Evolutionary conservation across 331 rosid species (phyloP).

Genomic region (Malus hybrid): DNA sequence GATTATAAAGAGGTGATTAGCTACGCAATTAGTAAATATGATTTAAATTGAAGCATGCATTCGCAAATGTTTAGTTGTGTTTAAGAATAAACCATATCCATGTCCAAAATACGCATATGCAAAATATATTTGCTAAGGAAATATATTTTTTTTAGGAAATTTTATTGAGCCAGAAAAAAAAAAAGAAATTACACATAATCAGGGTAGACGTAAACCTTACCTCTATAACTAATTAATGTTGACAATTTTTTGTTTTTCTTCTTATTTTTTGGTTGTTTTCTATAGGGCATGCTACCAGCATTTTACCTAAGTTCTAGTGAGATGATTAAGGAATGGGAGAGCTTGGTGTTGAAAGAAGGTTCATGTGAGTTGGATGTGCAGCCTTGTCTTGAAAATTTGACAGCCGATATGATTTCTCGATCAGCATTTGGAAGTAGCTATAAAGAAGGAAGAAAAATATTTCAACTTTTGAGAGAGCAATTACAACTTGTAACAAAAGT

Average conservation of each 20-base stretch:
- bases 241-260: background rate
- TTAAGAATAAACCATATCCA: too few relatives aligned
- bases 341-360: background rate
- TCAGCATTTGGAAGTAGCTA: constrained; percentile 31
- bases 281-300: constrained; percentile 15
- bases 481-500: background rate
- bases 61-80: too few relatives aligned
- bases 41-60: too few relatives aligned
- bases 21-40: too few relatives aligned
- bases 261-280: background rate
- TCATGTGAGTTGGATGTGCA: constrained; percentile 28
- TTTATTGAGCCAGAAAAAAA: too few relatives aligned
- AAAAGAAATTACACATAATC: too few relatives aligned
- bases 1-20: too few relatives aligned
- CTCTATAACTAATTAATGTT: background rate
- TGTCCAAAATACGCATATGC: too few relatives aligned
- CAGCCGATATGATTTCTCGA: constrained; percentile 22
- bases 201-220: too few relatives aligned
- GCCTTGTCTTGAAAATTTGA: constrained; percentile 16
- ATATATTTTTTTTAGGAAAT: too few relatives aligned
- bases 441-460: constrained; percentile 27
- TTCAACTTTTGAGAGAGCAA: constrained; percentile 18
- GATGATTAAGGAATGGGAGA: constrained; percentile 25
- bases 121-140: too few relatives aligned
- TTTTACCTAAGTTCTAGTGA: constrained; percentile 1